Percentiles rank a stretch among this genome's conserved stretches.
Evolutionary conservation across 106 monocot genomes (phyloP).

Genomic region (Dioscorea dumetorum): DNA sequence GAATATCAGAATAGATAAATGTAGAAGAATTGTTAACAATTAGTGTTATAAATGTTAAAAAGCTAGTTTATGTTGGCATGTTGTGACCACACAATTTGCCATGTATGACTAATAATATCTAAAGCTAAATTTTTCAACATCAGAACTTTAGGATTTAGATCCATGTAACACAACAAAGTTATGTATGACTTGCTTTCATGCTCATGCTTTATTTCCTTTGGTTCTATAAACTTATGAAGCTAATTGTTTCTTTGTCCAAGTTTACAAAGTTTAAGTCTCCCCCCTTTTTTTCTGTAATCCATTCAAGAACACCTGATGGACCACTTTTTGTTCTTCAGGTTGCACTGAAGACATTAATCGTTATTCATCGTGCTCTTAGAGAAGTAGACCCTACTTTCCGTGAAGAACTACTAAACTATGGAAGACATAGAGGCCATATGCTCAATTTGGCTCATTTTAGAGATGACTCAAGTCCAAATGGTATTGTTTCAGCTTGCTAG

Average conservation of each 20-base stretch:
- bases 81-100: too few species aligned
- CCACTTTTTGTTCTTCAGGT: slow-evolving; percentile 32
- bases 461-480: slow-evolving; percentile 95
- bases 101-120: too few species aligned
- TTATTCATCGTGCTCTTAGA: slow-evolving; percentile 92
- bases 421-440: slow-evolving; percentile 73
- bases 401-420: slow-evolving; percentile 96
- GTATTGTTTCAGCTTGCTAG: slow-evolving; percentile 21
- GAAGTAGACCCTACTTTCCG: slow-evolving; percentile 97
- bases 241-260: background rate
- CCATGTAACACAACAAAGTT: too few species aligned
- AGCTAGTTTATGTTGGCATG: too few species aligned
- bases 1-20: too few species aligned
- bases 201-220: background rate
- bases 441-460: slow-evolving; percentile 91
- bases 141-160: too few species aligned
- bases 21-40: too few species aligned
- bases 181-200: background rate
- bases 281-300: slow-evolving; percentile 2
- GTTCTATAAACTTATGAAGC: background rate
- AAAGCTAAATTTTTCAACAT: too few species aligned
- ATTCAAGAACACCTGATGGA: too few species aligned
- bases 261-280: background rate
- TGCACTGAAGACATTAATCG: slow-evolving; percentile 90
- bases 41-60: too few species aligned